phyloP scores from a whole-genome alignment of 2,329 filamentous ascomycete genomes.

The Gnomoniopsis smithogilvyi region DNA sequence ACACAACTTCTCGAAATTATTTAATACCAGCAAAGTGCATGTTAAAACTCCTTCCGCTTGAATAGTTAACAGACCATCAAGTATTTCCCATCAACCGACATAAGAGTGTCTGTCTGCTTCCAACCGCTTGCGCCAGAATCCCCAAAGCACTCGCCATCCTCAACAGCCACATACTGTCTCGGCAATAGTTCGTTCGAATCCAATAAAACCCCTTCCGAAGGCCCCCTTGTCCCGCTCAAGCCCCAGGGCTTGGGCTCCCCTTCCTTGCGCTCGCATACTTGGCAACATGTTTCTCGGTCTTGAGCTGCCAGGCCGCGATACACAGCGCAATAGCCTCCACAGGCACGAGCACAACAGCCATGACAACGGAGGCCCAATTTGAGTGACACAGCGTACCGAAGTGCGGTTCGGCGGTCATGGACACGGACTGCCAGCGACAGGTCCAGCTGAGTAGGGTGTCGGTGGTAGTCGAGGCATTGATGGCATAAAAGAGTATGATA shows the following conservation, averaged over 20 bases:
- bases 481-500: constrained; percentile 55
- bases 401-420: constrained; percentile 49
- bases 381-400: constrained; percentile 56
- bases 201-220: not conserved
- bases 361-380: constrained; percentile 50
- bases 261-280: constrained; percentile 31
- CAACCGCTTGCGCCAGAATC: not conserved
- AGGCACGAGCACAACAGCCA: constrained; percentile 55
- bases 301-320: constrained; percentile 41
- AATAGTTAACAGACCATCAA: no score
- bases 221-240: constrained; percentile 5
- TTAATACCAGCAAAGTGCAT: no score
- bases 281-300: constrained; percentile 39
- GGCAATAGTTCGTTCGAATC: not conserved
- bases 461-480: constrained; percentile 48
- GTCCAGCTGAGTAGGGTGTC: constrained; percentile 61
- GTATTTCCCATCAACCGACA: not conserved
- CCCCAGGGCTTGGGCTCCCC: constrained; percentile 30
- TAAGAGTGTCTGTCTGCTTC: no score
- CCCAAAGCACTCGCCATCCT: no score
- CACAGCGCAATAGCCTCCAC: constrained; percentile 49
- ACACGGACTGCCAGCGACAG: constrained; percentile 56
- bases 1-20: no score
- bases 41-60: no score
- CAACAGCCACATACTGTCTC: not conserved